These are phyloP conservation scores for Barnettozyma wickerhamii DNA, from an alignment of 805 yeast genomes.

Conservation along the genomic window DNA sequence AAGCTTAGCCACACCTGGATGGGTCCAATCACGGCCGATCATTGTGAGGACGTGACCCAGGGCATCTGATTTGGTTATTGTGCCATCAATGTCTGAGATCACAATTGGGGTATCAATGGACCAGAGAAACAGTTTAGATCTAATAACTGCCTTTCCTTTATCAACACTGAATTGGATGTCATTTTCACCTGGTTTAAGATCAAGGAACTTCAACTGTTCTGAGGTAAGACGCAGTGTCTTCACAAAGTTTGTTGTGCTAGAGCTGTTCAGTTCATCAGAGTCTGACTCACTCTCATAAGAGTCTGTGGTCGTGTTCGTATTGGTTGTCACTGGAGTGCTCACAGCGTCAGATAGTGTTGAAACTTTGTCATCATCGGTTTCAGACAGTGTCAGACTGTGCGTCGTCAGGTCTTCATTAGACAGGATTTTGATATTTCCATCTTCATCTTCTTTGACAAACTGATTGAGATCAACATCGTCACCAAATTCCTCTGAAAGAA, in stretches of 20 bases:
- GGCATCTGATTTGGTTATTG: conserved; percentile 96
- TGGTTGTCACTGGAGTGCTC: not conserved
- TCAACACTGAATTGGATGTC: conserved; percentile 74
- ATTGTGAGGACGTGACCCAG: conserved; percentile 91
- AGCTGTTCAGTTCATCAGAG: conserved; percentile 5
- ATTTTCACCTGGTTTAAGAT: conserved; percentile 75
- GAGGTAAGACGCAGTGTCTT: conserved; percentile 88
- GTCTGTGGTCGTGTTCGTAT: conserved; percentile 1
- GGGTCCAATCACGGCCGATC: conserved; percentile 98
- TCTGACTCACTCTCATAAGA: conserved; percentile 6
- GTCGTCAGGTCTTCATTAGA: conserved; percentile 27
- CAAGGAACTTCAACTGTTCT: conserved; percentile 74
- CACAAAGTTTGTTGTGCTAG: conserved; percentile 45
- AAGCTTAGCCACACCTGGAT: conserved; percentile 87
- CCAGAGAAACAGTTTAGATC: conserved; percentile 80
- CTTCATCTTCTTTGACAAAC: conserved; percentile 51
- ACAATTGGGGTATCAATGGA: conserved; percentile 81
- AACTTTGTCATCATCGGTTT: not conserved
- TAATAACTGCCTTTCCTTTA: conserved; percentile 74
- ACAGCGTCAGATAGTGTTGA: not conserved
- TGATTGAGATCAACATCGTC: conserved; percentile 40
- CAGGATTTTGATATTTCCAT: conserved; percentile 63
- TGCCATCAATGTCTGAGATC: conserved; percentile 96
- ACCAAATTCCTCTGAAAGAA: conserved; percentile 74
- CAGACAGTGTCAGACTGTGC: not conserved